A percentile compares a stretch with the other conserved stretches of the same genome.
phyloP scores from a whole-genome alignment of 2,329 filamentous ascomycete genomes.

The Capronia americana region DNA sequence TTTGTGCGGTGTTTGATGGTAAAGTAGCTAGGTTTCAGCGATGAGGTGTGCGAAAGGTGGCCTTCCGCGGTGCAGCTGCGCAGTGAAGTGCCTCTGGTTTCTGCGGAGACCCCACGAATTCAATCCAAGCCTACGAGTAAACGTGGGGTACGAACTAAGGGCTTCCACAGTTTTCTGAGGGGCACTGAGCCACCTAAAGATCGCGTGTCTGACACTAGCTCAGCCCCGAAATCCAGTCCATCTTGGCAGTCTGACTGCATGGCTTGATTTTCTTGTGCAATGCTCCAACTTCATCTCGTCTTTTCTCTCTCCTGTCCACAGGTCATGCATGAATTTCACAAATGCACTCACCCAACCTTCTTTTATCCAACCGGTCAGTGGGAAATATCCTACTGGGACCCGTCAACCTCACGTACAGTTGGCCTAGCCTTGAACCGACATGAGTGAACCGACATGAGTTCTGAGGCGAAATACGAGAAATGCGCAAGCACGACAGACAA shows the following conservation, averaged over 20 bases:
- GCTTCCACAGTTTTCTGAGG: neutral
- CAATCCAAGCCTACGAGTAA: slow-evolving; percentile 11
- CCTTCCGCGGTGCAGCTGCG: neutral
- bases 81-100: slow-evolving; percentile 6
- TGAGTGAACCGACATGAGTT: neutral
- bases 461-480: neutral
- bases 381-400: neutral
- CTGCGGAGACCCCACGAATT: slow-evolving; percentile 34
- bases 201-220: neutral
- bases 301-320: neutral
- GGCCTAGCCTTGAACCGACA: neutral
- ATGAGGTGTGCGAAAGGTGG: slow-evolving; percentile 6
- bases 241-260: neutral
- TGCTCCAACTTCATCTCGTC: neutral
- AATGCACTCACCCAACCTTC: neutral
- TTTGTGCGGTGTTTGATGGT: neutral
- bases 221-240: neutral
- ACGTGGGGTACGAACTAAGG: slow-evolving; percentile 22
- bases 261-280: neutral
- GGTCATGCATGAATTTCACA: neutral
- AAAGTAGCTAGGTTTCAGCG: neutral
- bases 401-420: neutral
- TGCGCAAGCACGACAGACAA: neutral
- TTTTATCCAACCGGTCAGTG: neutral
- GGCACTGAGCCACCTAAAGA: neutral